Evolutionary conservation across 2,329 filamentous ascomycete species (phyloP).

Genomic region (Cladosporium sp.): DNA sequence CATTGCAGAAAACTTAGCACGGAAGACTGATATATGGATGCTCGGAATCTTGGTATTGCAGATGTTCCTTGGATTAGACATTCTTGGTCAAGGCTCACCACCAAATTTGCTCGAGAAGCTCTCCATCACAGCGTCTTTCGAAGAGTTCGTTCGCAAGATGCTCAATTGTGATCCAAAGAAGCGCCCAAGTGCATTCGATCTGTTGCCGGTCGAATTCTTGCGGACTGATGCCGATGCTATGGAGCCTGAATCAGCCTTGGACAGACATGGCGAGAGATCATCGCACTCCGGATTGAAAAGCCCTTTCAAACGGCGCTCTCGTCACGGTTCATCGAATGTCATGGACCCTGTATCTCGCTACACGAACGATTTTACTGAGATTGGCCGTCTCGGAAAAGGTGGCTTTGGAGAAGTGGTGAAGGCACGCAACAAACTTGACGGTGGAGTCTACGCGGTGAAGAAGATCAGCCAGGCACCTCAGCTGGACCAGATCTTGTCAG

Average conservation of each 20-base stretch:
- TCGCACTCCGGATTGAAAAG: constrained; percentile 27
- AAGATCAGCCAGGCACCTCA: constrained; percentile 77
- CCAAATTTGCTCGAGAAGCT: constrained; percentile 69
- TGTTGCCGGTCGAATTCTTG: constrained; percentile 60
- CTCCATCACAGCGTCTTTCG: constrained; percentile 70
- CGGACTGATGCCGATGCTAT: constrained; percentile 47
- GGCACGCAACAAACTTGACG: constrained; percentile 89
- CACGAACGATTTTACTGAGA: constrained; percentile 84
- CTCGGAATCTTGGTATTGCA: constrained; percentile 88
- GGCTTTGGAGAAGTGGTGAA: constrained; percentile 97
- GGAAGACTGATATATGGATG: constrained; percentile 92
- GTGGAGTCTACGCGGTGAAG: constrained; percentile 92
- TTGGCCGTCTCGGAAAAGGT: constrained; percentile 84
- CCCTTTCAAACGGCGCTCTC: constrained; percentile 31
- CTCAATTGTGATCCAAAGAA: constrained; percentile 85
- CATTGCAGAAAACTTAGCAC: constrained; percentile 45
- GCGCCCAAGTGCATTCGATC: constrained; percentile 76
- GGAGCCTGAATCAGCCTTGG: neutral
- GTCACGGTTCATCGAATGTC: constrained; percentile 35
- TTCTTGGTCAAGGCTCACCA: constrained; percentile 76
- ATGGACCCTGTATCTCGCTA: constrained; percentile 65
- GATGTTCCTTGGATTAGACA: constrained; percentile 85
- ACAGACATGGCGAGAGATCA: constrained; percentile 10
- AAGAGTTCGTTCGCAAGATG: constrained; percentile 78
- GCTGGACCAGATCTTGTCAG: constrained; percentile 78